phyloP scores from a whole-genome alignment of 257 asterid genomes.

The Coffea canephora region DNA sequence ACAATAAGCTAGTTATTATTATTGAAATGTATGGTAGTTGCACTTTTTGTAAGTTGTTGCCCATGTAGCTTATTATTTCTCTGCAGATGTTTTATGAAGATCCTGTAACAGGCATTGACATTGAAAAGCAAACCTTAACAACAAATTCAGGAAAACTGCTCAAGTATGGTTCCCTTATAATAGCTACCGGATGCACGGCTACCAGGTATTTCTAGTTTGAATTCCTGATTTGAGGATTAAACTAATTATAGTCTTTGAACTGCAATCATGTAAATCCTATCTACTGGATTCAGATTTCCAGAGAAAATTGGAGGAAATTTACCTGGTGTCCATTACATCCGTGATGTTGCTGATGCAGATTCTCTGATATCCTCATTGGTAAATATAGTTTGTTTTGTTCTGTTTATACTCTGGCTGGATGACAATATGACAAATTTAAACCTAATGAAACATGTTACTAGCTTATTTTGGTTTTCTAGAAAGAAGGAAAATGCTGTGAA shows the following conservation, averaged over 20 bases:
- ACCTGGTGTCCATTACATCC: slow-evolving; percentile 86
- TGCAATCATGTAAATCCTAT: background rate
- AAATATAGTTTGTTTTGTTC: slow-evolving; percentile 9
- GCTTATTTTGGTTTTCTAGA: too few species aligned
- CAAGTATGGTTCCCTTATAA: slow-evolving; percentile 48
- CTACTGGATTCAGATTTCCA: slow-evolving; percentile 61
- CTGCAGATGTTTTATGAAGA: slow-evolving; percentile 44
- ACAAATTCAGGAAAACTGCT: slow-evolving; percentile 48
- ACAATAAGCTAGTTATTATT: background rate
- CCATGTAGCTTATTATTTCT: background rate
- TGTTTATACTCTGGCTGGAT: background rate
- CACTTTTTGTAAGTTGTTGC: background rate
- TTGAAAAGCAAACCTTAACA: slow-evolving; percentile 42
- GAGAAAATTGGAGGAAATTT: slow-evolving; percentile 90
- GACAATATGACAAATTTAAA: background rate
- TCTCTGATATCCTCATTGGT: slow-evolving; percentile 82
- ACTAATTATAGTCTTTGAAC: background rate
- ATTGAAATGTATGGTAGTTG: background rate
- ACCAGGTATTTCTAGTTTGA: slow-evolving; percentile 25
- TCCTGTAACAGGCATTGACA: slow-evolving; percentile 41
- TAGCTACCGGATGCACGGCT: slow-evolving; percentile 49
- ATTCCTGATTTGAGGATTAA: background rate
- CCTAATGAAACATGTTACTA: background rate
- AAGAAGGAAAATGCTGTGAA: too few species aligned
- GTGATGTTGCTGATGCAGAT: slow-evolving; percentile 95